Percentiles rank a stretch among this genome's conserved stretches.
Evolutionary conservation across 1,139 yeast species (phyloP).

Genomic region (Zhuliangozyma blackwelliae): DNA sequence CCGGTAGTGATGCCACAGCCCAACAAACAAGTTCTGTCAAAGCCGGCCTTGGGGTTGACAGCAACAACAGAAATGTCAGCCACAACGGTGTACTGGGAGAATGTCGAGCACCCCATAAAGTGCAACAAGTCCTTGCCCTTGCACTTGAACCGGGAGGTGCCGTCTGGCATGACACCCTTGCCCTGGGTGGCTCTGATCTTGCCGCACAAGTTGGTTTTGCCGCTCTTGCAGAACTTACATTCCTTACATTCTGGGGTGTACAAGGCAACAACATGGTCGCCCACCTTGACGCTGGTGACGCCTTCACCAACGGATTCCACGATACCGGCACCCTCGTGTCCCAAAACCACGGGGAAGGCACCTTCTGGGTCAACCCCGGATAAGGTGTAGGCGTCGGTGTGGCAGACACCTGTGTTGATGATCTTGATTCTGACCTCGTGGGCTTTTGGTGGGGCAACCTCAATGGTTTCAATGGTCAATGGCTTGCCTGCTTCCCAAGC

Average conservation of each 20-base stretch:
- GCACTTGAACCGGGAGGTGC: constrained; percentile 80
- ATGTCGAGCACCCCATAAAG: constrained; percentile 97
- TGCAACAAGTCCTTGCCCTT: constrained; percentile 82
- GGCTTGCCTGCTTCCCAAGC: constrained; percentile 97
- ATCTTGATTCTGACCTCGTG: constrained; percentile 95
- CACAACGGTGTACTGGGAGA: constrained; percentile 94
- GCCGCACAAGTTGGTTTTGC: constrained; percentile 93
- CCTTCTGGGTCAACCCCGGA: constrained; percentile 97
- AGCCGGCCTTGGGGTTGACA: constrained; percentile 75
- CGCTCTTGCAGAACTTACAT: constrained; percentile 92
- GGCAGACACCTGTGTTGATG: constrained; percentile 90
- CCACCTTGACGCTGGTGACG: constrained; percentile 77
- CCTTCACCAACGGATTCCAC: constrained; percentile 93
- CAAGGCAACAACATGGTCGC: constrained; percentile 86
- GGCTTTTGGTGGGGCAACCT: constrained; percentile 90
- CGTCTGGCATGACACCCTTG: constrained; percentile 64
- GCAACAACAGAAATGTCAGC: constrained; percentile 98
- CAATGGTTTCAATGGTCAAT: constrained; percentile 76
- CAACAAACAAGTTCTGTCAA: constrained; percentile 83
- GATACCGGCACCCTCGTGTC: constrained; percentile 97
- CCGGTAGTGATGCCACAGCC: constrained; percentile 99
- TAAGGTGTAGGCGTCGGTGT: constrained; percentile 95
- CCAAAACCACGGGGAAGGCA: constrained; percentile 84
- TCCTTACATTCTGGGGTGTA: constrained; percentile 96
- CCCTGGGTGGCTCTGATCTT: constrained; percentile 65